A percentile compares a stretch with the other conserved stretches of the same genome.
Evolutionary conservation across 306 rosid genomes (phyloP).

Genomic region (Begonia masoniana): DNA sequence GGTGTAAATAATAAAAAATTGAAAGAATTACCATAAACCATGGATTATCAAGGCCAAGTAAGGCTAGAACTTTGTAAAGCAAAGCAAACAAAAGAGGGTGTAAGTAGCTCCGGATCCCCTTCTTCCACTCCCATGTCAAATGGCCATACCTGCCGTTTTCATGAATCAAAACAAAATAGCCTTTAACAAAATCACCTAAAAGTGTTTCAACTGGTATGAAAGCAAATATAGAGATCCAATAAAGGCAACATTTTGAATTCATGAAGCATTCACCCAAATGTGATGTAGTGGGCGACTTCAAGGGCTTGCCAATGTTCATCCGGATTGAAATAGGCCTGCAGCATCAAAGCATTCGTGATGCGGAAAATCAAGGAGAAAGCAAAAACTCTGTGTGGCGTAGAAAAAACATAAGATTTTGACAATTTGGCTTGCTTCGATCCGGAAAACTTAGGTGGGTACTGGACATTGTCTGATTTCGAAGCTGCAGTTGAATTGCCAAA

Average conservation of each 20-base stretch:
- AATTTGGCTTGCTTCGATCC: slow-evolving; percentile 14
- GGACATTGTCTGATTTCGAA: neutral
- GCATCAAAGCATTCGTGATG: slow-evolving; percentile 48
- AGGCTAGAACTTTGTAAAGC: slow-evolving; percentile 51
- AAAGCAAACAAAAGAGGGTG: slow-evolving; percentile 75
- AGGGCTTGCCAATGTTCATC: slow-evolving; percentile 98
- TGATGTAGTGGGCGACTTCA: slow-evolving; percentile 79
- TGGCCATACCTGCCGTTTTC: slow-evolving; percentile 61
- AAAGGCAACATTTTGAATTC: neutral
- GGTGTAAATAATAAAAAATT: too few species aligned
- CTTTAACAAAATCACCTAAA: neutral
- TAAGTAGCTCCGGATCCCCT: slow-evolving; percentile 74
- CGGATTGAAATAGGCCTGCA: slow-evolving; percentile 84
- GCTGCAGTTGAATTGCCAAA: slow-evolving; percentile 12
- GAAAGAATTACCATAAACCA: slow-evolving; percentile 56
- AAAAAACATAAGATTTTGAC: neutral
- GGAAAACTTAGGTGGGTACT: slow-evolving; percentile 12
- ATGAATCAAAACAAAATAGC: slow-evolving; percentile 6
- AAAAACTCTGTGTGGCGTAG: slow-evolving; percentile 27
- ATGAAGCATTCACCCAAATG: slow-evolving; percentile 43
- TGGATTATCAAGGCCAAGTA: slow-evolving; percentile 56
- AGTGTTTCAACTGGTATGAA: neutral
- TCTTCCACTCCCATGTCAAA: slow-evolving; percentile 94
- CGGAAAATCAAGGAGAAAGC: slow-evolving; percentile 59
- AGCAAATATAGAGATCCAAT: slow-evolving; percentile 1